Base-by-base conservation (phyloP, 352 stramenopile species). In the Globisporangium cederbergense region DNA sequence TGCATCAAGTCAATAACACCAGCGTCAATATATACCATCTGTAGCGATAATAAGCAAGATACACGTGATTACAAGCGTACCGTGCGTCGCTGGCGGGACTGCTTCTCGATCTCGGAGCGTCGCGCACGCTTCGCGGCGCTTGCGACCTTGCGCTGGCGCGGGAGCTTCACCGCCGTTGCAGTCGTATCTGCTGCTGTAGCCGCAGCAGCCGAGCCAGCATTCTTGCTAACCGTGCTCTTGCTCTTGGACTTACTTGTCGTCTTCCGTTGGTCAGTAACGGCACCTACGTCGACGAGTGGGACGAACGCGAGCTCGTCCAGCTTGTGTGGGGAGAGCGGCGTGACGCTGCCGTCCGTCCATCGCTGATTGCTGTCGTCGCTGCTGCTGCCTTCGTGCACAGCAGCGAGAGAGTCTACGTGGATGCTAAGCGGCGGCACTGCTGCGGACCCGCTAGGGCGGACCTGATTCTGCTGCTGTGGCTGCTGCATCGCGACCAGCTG, bases 41-140 rank as follows among this genome's bases (percentile, higher is more conserved):
- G 18, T 47, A 0, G 36, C 7, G 6, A 28, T 11, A 14, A 22
- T 8, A 47, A 46, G n/a, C 25, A 5, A 16, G 6, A n/a, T 13
- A 32, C 13, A 20, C n/a, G 20, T 18, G 1, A n/a, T 18, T 14
- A 22, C n/a, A 42, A 7, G 22, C 51, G 28, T 43, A 66, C 61
- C 51, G 42, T 34, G 28, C 75, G 78, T 22, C 81, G 73, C 62
- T 87, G 71, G 7, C 81, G 75, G 20, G 81, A 90, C 46, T 78
- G 74, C 58, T 76, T 75, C 65, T 90, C 81, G 56, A 90, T 88
- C 74, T 88, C 81, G 22, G 77, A 83, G 20, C 81, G 70, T 2
- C 75, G 62, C 5, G 76, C 73, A 18, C 81, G 81, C 62, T 78
- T 79, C 1, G 62, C 54, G 20, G 73, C 68, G 8, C 36, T 65